Conservation (phyloP, 2,329 filamentous ascomycete genomes). For the Fusarium algeriense region DNA sequence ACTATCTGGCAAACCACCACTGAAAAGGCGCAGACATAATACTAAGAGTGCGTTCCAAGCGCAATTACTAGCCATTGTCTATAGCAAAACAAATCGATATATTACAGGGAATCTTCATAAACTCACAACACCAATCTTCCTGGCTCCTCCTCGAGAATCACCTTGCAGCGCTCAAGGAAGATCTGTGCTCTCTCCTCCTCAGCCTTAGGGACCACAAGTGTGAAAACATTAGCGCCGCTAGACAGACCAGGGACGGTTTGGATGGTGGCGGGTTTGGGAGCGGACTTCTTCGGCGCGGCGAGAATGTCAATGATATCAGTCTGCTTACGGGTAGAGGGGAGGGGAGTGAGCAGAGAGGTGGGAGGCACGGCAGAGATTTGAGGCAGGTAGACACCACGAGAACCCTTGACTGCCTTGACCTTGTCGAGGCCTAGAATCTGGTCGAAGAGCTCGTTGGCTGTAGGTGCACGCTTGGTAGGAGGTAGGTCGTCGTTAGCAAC, state of each 20-base stretch:
- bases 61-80: slow-evolving; percentile 46
- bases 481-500: slow-evolving; percentile 91
- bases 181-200: slow-evolving; percentile 85
- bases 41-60: slow-evolving; percentile 33
- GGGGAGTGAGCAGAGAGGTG: slow-evolving; percentile 54
- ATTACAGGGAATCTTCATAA: slow-evolving; percentile 48
- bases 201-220: slow-evolving; percentile 79
- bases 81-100: slow-evolving; percentile 46
- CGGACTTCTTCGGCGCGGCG: slow-evolving; percentile 56
- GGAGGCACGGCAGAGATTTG: slow-evolving; percentile 72
- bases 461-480: slow-evolving; percentile 69
- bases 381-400: slow-evolving; percentile 76
- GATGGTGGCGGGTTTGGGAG: slow-evolving; percentile 44
- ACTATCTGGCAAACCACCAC: slow-evolving; percentile 22
- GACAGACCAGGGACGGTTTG: slow-evolving; percentile 61
- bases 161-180: slow-evolving; percentile 90
- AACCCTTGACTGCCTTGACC: slow-evolving; percentile 60
- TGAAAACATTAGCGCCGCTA: slow-evolving; percentile 80
- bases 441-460: slow-evolving; percentile 88
- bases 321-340: slow-evolving; percentile 50
- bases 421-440: slow-evolving; percentile 80
- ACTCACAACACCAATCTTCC: slow-evolving; percentile 75
- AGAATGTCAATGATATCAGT: slow-evolving; percentile 88
- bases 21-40: slow-evolving; percentile 22
- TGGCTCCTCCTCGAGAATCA: slow-evolving; percentile 83